Evolutionary conservation across 169 alveolate species (phyloP), one percentile per base, ranked within the genome.

Genomic region (Haemoproteus tartakovskyi): DNA sequence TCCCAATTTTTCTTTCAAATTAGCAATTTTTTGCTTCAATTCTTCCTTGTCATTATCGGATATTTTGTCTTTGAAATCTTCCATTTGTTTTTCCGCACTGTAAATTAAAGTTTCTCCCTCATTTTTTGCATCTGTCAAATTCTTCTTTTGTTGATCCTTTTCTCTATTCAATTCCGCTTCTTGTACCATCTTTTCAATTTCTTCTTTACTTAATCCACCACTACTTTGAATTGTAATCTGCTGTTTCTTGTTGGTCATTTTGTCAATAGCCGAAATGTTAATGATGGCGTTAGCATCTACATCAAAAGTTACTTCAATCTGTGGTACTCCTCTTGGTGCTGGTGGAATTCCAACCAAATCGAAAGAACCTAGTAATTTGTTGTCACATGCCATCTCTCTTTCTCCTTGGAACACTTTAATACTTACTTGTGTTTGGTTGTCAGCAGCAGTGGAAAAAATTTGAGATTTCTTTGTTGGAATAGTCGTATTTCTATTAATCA

Each of bases 401-500:
- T 98, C 99, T 33, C 99, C 99, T 90, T 98, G 97, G 92, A 87
- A 98, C 37, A 98, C 99, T 94, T 97, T 95, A 85, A 98, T 97
- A 59, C 97, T 95, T 48, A 98, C 99, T 82, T 92, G 96, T 26
- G 99, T 94, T 90, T 97, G 99, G 86, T 95, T 96, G 86, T 97
- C 99, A 78, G 98, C 98, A 33, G 98, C 98, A 41, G 99, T 98
- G 30, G 99, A 93, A 93, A 95, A 96, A 51, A 93, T 94, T 92
- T 97, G 98, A 48, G 97, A 89, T 88, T 98, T 98, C 90, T 96
- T 95, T 84, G 99, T 96, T 19, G 99, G 99, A 60, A 98, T 97
- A 51, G 99, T 96, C 14, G 99, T 97, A 89, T 97, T 97, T 81
- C 99, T 94, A 82, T 95, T 94, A 81, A 98, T 97, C 74, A 98